Base-by-base conservation (phyloP, 495 filamentous ascomycete species). In the Penicillium malachiteum region DNA sequence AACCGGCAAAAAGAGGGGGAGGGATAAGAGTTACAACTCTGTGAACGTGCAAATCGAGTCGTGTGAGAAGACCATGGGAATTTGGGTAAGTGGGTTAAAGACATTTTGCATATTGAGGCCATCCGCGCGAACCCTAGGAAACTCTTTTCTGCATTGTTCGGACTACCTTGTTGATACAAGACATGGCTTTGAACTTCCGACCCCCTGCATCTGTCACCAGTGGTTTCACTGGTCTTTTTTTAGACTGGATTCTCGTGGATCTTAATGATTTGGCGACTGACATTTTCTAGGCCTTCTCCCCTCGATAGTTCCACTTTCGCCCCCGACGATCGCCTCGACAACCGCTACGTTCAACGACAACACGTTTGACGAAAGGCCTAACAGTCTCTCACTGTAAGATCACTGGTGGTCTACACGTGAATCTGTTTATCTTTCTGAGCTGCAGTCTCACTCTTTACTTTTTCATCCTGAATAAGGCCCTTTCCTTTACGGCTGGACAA, bases 221-320 rank as follows among this genome's bases (percentile, higher is more conserved):
- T 38, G 59, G 62, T 59, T 60, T 62, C 56, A 60, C 62, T 53
- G 42, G 52, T 62, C 54, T 65, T 67, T 62, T 65, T 65, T 63
- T 60, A 52, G 59, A 58, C 47, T 16, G 42, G 16, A 21, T 35
- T 40, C 31, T 52, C 32, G 2, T 30, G 13, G 21, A 13, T 53
- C 8, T 49, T 30, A 46, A 46, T 46, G 43, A 55, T 59, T 68
- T 26, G 21, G 21, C 4, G 52, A 68, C 38, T 45, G 40, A 13
- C 34, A 33, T 41, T 32, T 41, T 52, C 18, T 46, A 68, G 65
- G 60, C 57, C 44, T 48, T 45, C 49, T 39, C 55, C 42, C 43
- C 48, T 49, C 57, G 49, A 49, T 61, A 56, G 31, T 40, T 39
- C 34, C 41, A 42, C 13, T 37, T 46, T 43, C 49, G 42, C 35